Base-by-base conservation (phyloP, 1,284 basidiomycete species). In the Tremellales sp. region DNA sequence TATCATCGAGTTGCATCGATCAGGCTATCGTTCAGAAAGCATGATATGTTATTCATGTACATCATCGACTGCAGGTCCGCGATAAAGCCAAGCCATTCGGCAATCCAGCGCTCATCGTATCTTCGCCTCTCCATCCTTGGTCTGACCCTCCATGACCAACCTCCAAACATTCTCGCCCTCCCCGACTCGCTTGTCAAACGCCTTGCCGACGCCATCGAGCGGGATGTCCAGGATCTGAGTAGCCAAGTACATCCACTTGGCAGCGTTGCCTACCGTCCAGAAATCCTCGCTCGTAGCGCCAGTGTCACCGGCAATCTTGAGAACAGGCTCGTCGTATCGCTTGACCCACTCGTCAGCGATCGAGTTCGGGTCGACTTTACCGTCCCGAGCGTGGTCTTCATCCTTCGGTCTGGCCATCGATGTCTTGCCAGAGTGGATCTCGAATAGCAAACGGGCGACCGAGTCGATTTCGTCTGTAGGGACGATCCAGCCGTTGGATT, bases 401-500 rank as follows among this genome's bases (percentile, higher is more conserved):
- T 35, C 31, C 10, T 43, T 13, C 8, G 13, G 23, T 26, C 52
- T 36, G 19, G 84, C 84, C 22, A 59, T 35, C 45, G 86, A 73
- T 12, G 67, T 79, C 51, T 83, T 80, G 68, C 90, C 82, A 51
- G 83, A 85, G 77, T 82, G 83, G 35, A 90, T 79, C 42, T 88
- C 80, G 72, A 78, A 84, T 48, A 90, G 77, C 67, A 87, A 78
- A 56, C 80, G 73, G 33, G 89, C 86, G 45, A 91, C 86, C 15
- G 82, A 74, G 4, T 76, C 77, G 62, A 85, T 84, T 67, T 89
- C 84, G 31, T 85, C 84, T 13, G 82, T 79, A 19, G 82, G 80
- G 56, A 83, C 84, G 55, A 91, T 77, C 79, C 80, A 91, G 43
- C 89, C 89, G 57, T 84, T 86, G 72, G 88, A 84, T 53, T 86